Evolutionary conservation across 2,329 filamentous ascomycete species (phyloP), one percentile per base, ranked within the genome.

Genomic region (Pseudocercospora macadamiae): DNA sequence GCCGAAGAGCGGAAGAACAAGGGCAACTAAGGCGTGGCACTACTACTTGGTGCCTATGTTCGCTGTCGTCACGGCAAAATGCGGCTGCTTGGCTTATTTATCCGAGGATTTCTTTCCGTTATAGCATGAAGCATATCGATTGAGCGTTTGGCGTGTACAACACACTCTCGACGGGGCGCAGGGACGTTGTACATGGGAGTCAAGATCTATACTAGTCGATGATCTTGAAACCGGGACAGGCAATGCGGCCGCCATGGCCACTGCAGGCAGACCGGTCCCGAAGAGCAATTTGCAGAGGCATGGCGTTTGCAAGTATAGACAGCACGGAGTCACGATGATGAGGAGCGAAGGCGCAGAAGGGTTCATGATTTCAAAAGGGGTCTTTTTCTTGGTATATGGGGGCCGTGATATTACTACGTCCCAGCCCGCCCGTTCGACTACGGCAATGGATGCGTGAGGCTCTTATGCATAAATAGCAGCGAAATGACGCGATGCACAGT

Each of bases 1-100:
- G 89, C 89, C 23, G 89, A 93, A 70, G 93, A 97, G 77, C 74
- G 76, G 32, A 74, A 74, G 60, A 80, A 79, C 69, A 82, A 82
- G 71, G 79, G 78, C 60, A 67, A 59, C 28, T 70, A 53, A 65
- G 57, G 30, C 42, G 21, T 23, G 23, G 4, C 10, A 16, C 42
- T 25, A 23, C 21, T 25, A 26, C 14, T 25, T 21, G n/a, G 44
- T 21, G 44, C 21, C n/a, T n/a, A n/a, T n/a, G n/a, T n/a, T n/a
- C n/a, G n/a, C n/a, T n/a, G n/a, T n/a, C n/a, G n/a, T n/a, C n/a
- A n/a, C n/a, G n/a, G n/a, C n/a, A n/a, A n/a, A n/a, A n/a, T n/a
- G n/a, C n/a, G 4, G 28, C 47, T 49, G 26, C 47, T 32, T 34
- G 47, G 26, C 47, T 49, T 26, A 32, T 30, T 49, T 3, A 18